A percentile compares a stretch with the other conserved stretches of the same genome.
These are phyloP conservation scores for Colletotrichum brevisporum DNA, from an alignment of 2,329 filamentous ascomycete genomes.

Conservation along the genomic window DNA sequence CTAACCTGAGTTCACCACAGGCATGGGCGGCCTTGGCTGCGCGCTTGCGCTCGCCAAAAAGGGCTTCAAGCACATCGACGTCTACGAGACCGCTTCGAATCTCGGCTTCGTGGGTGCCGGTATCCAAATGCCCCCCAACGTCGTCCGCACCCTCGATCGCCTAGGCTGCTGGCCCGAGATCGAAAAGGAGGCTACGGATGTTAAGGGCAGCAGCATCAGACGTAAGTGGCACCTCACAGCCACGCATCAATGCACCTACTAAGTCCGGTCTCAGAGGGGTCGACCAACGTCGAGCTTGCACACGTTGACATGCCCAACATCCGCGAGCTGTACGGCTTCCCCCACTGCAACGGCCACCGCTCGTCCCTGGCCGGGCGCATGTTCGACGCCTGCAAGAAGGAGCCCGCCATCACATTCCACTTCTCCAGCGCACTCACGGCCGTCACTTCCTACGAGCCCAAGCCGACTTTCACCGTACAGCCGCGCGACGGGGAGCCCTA, in stretches of 20 bases:
- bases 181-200: constrained; percentile 77
- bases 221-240: constrained; percentile 56
- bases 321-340: constrained; percentile 76
- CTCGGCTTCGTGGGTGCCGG: constrained; percentile 88
- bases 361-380: constrained; percentile 78
- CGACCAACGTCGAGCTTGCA: constrained; percentile 77
- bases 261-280: constrained; percentile 66
- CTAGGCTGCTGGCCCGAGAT: constrained; percentile 82
- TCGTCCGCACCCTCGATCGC: constrained; percentile 80
- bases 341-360: constrained; percentile 86
- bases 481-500: constrained; percentile 70
- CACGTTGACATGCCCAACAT: constrained; percentile 80
- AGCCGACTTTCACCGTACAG: constrained; percentile 71
- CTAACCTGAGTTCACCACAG: constrained; percentile 53
- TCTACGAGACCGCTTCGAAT: constrained; percentile 80
- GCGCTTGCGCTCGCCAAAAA: constrained; percentile 82
- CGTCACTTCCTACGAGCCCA: constrained; percentile 71
- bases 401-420: constrained; percentile 76
- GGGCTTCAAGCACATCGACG: constrained; percentile 80
- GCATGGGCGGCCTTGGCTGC: constrained; percentile 83
- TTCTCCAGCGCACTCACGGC: constrained; percentile 71
- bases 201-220: constrained; percentile 80
- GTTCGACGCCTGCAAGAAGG: constrained; percentile 77
- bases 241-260: not conserved
- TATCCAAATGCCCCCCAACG: constrained; percentile 87